Evolutionary conservation across 371 early-diverging fungal species (phyloP), one percentile per base, ranked within the genome.

Genomic region (Rhizopus stolonifer): DNA sequence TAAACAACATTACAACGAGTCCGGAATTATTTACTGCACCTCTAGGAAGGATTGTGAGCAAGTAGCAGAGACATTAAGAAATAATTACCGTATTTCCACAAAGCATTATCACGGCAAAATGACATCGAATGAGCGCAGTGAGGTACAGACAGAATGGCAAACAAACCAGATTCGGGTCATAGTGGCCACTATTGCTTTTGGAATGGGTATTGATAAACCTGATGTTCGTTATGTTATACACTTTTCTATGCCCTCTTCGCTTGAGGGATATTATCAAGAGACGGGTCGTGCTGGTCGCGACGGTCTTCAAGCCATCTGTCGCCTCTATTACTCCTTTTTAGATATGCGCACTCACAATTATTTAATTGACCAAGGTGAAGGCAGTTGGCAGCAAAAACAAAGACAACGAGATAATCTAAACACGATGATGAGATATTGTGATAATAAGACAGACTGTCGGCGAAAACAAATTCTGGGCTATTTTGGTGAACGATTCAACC

Each of bases 241-340:
- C 67, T 90, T 93, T 67, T 88, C 94, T 4, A 65, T 99, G 10
- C 99, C 99, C 0, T 90, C 95, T 23, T 91, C 93, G 11, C 60
- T 99, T 3, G 99, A 99, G 73, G 98, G 98, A 0, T 99, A 99
- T 63, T 99, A 99, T 61, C 99, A 99, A 73, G 99, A 99, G 72
- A 98, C 97, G 0, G 99, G 99, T 0, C 86, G 99, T 19, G 99
- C 99, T 0, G 99, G 99, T 8, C 88, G 99, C 23, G 99, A 99
- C 81, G 98, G 99, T 5, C 62, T 85, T 31, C 77, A 83, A 40
- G 88, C 95, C 2, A 72, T 76, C 1, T 99, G 99, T 70, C 74
- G 98, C 0, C 58, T 99, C 22, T 99, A 86, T 58, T 99, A 96
- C 67, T 65, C 71, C 0, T 95, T 86, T 69, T 64, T 64, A 1